Percentiles rank a stretch among this genome's conserved stretches.
Evolutionary conservation across 352 stramenopile species (phyloP).

Genomic region (Phytophthora crassamura): DNA sequence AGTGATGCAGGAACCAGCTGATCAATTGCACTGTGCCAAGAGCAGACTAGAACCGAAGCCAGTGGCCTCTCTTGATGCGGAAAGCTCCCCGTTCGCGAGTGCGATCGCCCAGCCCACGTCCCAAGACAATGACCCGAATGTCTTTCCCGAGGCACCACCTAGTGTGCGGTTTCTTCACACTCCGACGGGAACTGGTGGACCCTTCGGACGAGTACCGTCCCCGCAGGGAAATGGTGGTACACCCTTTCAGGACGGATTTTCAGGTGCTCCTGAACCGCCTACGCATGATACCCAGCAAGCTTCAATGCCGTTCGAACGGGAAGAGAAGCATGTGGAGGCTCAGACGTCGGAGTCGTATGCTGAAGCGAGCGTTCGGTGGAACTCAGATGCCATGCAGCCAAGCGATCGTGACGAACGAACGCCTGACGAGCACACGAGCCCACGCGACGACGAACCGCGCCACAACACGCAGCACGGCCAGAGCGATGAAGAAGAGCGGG

Average conservation of each 20-base stretch:
- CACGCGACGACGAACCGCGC: conserved; percentile 12
- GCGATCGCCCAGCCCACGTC: conserved; percentile 13
- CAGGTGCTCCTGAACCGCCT: conserved; percentile 8
- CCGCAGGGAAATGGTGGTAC: conserved; percentile 20
- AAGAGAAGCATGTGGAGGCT: conserved; percentile 12
- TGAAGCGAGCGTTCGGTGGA: conserved; percentile 31
- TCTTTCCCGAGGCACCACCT: conserved; percentile 35
- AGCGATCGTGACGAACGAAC: conserved; percentile 1
- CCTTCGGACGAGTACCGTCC: conserved; percentile 40
- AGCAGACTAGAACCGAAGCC: conserved; percentile 12
- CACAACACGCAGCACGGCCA: conserved; percentile 26
- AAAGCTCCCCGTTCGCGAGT: conserved; percentile 34
- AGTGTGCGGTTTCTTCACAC: conserved; percentile 42
- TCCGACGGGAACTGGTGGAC: conserved; percentile 35
- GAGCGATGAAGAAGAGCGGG: conserved; percentile 46
- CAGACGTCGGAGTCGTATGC: conserved; percentile 18
- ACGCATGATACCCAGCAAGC: conserved; percentile 9
- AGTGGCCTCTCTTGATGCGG: conserved; percentile 11
- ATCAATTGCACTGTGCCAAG: conserved; percentile 6
- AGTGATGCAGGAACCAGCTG: background rate
- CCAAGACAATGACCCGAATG: conserved; percentile 25
- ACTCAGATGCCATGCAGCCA: conserved; percentile 16
- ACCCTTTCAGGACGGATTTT: conserved; percentile 15
- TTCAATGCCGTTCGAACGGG: conserved; percentile 12
- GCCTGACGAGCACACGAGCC: conserved; percentile 17